Base-by-base conservation (phyloP, 495 filamentous ascomycete species). In the Aspergillus sclerotiicarbonarius region DNA sequence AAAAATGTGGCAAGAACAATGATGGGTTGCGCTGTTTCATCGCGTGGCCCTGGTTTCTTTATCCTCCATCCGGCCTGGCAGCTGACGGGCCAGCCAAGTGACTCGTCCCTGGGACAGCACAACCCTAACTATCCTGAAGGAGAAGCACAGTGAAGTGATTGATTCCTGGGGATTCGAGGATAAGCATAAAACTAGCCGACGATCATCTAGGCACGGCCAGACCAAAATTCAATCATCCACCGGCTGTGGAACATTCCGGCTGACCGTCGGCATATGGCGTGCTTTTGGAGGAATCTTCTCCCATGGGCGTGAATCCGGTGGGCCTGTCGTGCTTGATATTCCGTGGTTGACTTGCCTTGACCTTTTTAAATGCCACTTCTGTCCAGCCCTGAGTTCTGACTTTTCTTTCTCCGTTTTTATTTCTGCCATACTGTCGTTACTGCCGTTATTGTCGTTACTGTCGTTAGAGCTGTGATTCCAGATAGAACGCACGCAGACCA, bases 191-290 rank as follows among this genome's bases (percentile, higher is more conserved):
- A 43, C 31, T 53, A 37, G 51, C 35, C 51, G 35, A 29, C 13
- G 51, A 53, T 43, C 51, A 41, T 53, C 13, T 21, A 31, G 51
- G 30, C 31, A 19, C 19, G 43, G 39, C 7, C 10, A 43, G 31
- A 21, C 32, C 48, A 44, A n/a, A 41, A n/a, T n/a, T 33, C 51
- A 43, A 53, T 53, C 16, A 33, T 25, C 6, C 12, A 33, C n/a
- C 51, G 20, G 13, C 8, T 60, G 58, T 51, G 54, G 43, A 25
- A 37, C 33, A 18, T 21, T 50, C 37, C 39, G 55, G 37, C 29
- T 58, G 8, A 44, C 29, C 35, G 56, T 53, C 61, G 58, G 54
- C 55, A 50, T 55, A 63, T 63, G 59, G 61, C 61, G 61, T 63
- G 61, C 61, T 63, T 57, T 47, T 41, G 37, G 48, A 53, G 53